Evolutionary conservation across 805 yeast species (phyloP).

Genomic region (Starmerella bacillaris): DNA sequence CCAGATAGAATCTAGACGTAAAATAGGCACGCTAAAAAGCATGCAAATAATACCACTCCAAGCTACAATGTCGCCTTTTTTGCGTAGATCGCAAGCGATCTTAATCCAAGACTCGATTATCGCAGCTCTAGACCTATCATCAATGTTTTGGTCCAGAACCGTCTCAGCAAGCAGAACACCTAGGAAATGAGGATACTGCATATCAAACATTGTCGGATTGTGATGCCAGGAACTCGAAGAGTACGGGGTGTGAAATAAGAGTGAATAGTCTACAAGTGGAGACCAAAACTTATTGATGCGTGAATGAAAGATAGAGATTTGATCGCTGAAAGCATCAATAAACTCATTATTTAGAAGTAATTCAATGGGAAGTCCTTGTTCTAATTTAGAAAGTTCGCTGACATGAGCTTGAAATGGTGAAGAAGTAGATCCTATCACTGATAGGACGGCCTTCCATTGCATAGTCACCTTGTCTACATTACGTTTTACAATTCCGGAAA

Average conservation of each 20-base stretch:
- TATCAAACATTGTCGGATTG: constrained; percentile 61
- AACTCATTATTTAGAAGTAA: constrained; percentile 35
- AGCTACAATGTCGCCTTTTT: constrained; percentile 77
- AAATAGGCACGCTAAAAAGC: constrained; percentile 62
- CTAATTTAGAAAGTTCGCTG: constrained; percentile 2
- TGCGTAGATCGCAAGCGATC: constrained; percentile 59
- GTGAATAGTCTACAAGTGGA: constrained; percentile 58
- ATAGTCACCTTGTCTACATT: constrained; percentile 35
- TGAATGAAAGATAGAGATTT: constrained; percentile 49
- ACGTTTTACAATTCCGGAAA: too few species aligned
- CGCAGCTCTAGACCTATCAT: constrained; percentile 32
- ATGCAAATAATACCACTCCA: constrained; percentile 83
- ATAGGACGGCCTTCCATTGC: constrained; percentile 38
- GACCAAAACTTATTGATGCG: constrained; percentile 56
- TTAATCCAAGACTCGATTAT: constrained; percentile 69
- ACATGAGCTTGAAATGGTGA: too few species aligned
- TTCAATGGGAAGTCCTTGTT: constrained; percentile 23
- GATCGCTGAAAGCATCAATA: constrained; percentile 44
- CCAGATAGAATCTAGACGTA: constrained; percentile 65
- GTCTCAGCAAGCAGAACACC: constrained; percentile 56
- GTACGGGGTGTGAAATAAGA: constrained; percentile 37
- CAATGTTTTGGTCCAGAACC: constrained; percentile 33
- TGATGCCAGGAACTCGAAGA: constrained; percentile 19
- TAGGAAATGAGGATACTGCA: constrained; percentile 56
- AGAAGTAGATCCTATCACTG: too few species aligned